A percentile compares a stretch with the other conserved stretches of the same genome.
Conservation (phyloP, 163 green algal species). For the Chlorella variabilis region DNA sequence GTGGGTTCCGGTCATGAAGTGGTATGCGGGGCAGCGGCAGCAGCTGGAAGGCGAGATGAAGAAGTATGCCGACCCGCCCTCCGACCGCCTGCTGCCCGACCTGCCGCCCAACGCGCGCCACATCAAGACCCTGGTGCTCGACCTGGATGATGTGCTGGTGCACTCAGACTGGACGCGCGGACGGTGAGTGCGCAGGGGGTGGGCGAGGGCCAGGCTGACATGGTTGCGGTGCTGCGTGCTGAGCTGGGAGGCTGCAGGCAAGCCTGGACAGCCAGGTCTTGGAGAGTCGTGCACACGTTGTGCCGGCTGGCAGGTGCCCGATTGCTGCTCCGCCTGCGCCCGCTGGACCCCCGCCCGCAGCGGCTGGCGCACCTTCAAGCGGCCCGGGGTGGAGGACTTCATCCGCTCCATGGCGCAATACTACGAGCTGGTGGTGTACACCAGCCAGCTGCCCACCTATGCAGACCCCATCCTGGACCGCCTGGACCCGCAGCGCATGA, state of each 20-base stretch:
- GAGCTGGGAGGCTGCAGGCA: too few relatives aligned
- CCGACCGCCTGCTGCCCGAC: slow-evolving; percentile 93
- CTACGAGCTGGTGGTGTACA: slow-evolving; percentile 98
- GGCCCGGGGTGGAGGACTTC: slow-evolving; percentile 85
- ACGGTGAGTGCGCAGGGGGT: slow-evolving; percentile 50
- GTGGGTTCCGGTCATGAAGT: slow-evolving; percentile 61
- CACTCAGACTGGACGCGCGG: slow-evolving; percentile 93
- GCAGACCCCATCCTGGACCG: slow-evolving; percentile 96
- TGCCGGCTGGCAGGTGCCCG: too few relatives aligned
- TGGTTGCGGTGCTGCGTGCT: neutral
- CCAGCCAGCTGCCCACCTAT: slow-evolving; percentile 89
- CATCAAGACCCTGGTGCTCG: slow-evolving; percentile 95
- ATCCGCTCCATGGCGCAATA: slow-evolving; percentile 84
- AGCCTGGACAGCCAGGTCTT: too few relatives aligned
- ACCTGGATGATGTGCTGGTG: slow-evolving; percentile 94
- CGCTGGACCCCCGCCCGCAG: too few relatives aligned
- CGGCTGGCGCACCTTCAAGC: slow-evolving; percentile 96
- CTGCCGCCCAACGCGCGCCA: slow-evolving; percentile 70
- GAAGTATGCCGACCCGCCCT: slow-evolving; percentile 88
- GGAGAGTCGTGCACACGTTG: too few relatives aligned
- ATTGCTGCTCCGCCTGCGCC: too few relatives aligned
- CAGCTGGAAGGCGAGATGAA: slow-evolving; percentile 63
- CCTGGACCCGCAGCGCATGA: slow-evolving; percentile 85
- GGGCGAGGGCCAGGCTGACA: too few relatives aligned
- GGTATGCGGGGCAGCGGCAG: slow-evolving; percentile 63